Percentiles rank a stretch among this genome's conserved stretches.
Evolutionary conservation across 306 rosid species (phyloP).

Genomic region (Glycine tomentella): DNA sequence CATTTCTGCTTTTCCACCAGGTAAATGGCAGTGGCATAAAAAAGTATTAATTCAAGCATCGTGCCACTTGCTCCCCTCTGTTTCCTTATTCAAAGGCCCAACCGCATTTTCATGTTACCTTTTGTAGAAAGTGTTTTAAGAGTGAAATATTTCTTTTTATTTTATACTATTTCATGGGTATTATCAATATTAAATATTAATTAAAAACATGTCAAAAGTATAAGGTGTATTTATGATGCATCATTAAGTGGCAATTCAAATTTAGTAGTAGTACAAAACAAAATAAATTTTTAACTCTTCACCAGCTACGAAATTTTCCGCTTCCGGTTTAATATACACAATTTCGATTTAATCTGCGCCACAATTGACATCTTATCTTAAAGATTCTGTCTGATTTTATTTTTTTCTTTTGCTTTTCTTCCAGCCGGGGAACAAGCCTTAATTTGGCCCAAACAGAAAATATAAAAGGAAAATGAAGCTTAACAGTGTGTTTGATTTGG

Average conservation of each 20-base stretch:
- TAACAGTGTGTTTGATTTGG: background rate
- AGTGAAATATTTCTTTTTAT: background rate
- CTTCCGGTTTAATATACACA: background rate
- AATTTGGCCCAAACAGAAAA: slow-evolving; percentile 32
- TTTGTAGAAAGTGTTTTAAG: background rate
- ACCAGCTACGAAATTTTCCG: background rate
- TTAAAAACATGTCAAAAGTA: background rate
- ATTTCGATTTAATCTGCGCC: background rate
- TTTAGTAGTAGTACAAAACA: background rate
- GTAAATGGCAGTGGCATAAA: slow-evolving; percentile 3
- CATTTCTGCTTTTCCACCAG: background rate
- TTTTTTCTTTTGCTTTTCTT: slow-evolving; percentile 30
- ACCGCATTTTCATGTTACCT: slow-evolving; percentile 35
- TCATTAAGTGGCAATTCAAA: too few species aligned
- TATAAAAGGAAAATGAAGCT: slow-evolving; percentile 1
- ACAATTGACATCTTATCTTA: background rate
- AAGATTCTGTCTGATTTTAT: slow-evolving; percentile 39
- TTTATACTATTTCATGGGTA: background rate
- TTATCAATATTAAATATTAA: background rate
- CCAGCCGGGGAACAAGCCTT: slow-evolving; percentile 6
- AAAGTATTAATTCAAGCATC: background rate
- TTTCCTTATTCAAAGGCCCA: slow-evolving; percentile 27
- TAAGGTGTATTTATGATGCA: background rate
- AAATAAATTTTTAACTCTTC: background rate
- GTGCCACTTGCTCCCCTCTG: slow-evolving; percentile 24